A percentile compares a stretch with the other conserved stretches of the same genome.
Evolutionary conservation across 345 rosid genomes (phyloP).

Genomic region (Clausena lansium): DNA sequence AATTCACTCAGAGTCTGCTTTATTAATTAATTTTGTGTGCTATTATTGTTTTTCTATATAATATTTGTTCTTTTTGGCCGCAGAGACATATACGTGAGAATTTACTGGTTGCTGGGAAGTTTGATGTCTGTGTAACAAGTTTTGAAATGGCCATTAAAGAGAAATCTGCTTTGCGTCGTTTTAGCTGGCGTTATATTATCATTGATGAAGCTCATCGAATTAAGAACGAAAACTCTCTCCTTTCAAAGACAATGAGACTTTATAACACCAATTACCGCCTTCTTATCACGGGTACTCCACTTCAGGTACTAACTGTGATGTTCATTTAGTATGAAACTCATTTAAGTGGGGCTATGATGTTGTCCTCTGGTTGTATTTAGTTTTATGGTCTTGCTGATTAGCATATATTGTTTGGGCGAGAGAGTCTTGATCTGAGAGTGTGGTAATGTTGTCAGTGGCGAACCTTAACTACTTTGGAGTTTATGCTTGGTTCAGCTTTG

Average conservation of each 20-base stretch:
- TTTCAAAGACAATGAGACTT: conserved; percentile 94
- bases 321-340: not conserved
- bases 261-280: conserved; percentile 85
- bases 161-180: conserved; percentile 82
- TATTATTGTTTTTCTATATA: not conserved
- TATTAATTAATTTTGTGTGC: not conserved
- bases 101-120: conserved; percentile 91
- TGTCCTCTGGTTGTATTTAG: not conserved
- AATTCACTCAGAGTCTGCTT: conserved; percentile 21
- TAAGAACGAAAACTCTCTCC: conserved; percentile 92
- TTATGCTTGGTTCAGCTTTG: not conserved
- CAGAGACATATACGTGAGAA: conserved; percentile 94
- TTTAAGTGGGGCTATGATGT: not conserved
- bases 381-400: not conserved
- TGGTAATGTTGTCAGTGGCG: not conserved
- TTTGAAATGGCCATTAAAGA: conserved; percentile 99
- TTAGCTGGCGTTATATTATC: conserved; percentile 96
- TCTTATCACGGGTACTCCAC: conserved; percentile 96
- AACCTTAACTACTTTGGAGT: not conserved
- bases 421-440: not conserved
- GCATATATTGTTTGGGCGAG: not conserved
- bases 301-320: conserved; percentile 62
- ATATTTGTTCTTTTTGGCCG: conserved; percentile 13
- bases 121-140: conserved; percentile 97
- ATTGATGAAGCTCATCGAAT: conserved; percentile 99